Percentiles rank a stretch among this genome's conserved stretches.
Evolutionary conservation across 2,329 filamentous ascomycete species (phyloP).

Genomic region (Emergomyces pasteurianus): DNA sequence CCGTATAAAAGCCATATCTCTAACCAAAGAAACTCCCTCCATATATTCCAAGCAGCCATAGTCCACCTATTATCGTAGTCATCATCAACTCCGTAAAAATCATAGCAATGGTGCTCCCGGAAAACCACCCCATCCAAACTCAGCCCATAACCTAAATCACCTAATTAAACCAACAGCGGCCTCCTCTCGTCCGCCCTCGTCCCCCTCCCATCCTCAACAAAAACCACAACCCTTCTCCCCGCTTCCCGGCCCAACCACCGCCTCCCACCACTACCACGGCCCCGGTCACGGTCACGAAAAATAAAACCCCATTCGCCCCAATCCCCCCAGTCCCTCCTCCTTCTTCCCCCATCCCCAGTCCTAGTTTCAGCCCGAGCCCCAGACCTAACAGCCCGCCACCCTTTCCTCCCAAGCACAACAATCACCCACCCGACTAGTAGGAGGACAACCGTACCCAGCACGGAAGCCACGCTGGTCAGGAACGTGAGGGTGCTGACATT

Average conservation of each 20-base stretch:
- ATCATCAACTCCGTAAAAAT: background rate
- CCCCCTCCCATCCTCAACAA: background rate
- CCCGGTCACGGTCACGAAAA: background rate
- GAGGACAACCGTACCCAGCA: slow-evolving; percentile 19
- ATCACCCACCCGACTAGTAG: slow-evolving; percentile 12
- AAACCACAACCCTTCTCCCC: background rate
- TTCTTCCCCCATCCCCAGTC: background rate
- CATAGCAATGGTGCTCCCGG: background rate
- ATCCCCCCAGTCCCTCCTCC: background rate
- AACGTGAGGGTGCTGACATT: slow-evolving; percentile 30
- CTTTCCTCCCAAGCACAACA: slow-evolving; percentile 11
- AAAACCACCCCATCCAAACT: background rate
- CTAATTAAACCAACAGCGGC: slow-evolving; percentile 16
- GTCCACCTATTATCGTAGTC: background rate
- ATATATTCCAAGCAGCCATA: too few species aligned
- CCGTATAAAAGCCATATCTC: background rate
- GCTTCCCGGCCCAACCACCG: slow-evolving; percentile 9
- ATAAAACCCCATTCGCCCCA: background rate
- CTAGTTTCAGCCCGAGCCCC: too few species aligned
- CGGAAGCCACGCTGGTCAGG: slow-evolving; percentile 22
- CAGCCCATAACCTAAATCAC: background rate
- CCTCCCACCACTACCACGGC: background rate
- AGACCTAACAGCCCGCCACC: slow-evolving; percentile 6
- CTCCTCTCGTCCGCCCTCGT: slow-evolving; percentile 13
- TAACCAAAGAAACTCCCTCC: background rate